Conservation (phyloP, 129 eudicot species). For the Heracleum sosnowskyi region DNA sequence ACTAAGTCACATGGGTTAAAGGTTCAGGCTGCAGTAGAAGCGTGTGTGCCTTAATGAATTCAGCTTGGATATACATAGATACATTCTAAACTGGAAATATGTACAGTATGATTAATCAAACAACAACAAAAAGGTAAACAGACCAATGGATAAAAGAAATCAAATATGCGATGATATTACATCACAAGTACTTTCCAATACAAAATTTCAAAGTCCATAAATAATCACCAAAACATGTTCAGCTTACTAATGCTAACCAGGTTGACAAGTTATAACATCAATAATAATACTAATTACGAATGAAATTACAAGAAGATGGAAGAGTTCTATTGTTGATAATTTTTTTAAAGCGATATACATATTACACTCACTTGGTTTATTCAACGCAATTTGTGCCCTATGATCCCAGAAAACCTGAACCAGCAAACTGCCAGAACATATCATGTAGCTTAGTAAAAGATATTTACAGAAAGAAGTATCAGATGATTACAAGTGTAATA, state of each 20-base stretch:
- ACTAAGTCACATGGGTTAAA: too few relatives aligned
- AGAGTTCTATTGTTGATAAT: not conserved
- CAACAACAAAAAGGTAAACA: too few relatives aligned
- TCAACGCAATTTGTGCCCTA: not conserved
- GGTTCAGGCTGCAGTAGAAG: too few relatives aligned
- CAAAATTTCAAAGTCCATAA: not conserved
- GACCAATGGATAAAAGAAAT: too few relatives aligned
- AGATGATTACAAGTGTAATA: not conserved
- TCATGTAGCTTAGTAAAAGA: not conserved
- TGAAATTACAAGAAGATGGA: not conserved
- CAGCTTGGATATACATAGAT: too few relatives aligned
- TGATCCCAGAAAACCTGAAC: not conserved
- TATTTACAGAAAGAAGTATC: conserved; percentile 1
- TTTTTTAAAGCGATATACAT: not conserved
- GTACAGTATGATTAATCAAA: too few relatives aligned
- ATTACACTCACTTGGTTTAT: conserved; percentile 8
- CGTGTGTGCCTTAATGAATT: too few relatives aligned
- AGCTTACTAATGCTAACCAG: not conserved
- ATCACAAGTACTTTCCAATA: not conserved
- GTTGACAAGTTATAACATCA: too few relatives aligned
- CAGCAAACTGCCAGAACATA: conserved; percentile 2
- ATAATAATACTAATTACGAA: not conserved
- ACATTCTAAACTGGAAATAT: too few relatives aligned
- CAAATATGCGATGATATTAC: not conserved
- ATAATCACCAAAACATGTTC: not conserved